Evolutionary conservation across 2,329 filamentous ascomycete genomes (phyloP), one percentile per base, ranked within the genome.

Genomic region (Sarocladium oryzae): DNA sequence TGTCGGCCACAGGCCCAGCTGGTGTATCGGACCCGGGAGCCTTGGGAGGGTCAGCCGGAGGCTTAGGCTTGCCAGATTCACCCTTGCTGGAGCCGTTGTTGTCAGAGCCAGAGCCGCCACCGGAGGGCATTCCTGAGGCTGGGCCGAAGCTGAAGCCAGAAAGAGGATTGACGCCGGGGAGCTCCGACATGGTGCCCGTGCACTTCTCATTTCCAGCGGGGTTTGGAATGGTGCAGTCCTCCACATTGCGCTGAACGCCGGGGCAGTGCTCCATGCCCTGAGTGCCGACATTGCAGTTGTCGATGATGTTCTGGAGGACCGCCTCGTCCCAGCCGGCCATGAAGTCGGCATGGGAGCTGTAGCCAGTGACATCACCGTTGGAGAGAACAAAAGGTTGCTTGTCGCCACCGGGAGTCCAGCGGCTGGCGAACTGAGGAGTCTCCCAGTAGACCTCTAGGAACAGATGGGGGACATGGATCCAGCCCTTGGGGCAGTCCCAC

Each of bases 261-360:
- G 76, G 73, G 69, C 84, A 89, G 56, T 76, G 71, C 56, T 85
- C 77, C 70, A 88, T 82, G 48, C 79, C 80, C 6, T 62, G 56
- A 52, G 76, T 76, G 46, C 80, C 77, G 41, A 77, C 78, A 58
- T 82, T 71, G 71, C 87, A 89, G 49, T 72, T 78, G 61, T 86
- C 74, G 57, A 88, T 82, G 56, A 86, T 85, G 54, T 77, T 72
- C 66, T 86, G 82, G 48, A 88, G 80, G 41, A 77, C 74, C 24
- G 71, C 65, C 55, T 78, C 73, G 57, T 89, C 81, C 87, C 87
- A 90, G 15, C 79, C 86, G 55, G 86, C 81, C 56, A 86, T 67
- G 69, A 90, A 89, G 66, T 90, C 86, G 45, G 76, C 85, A 66
- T 89, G 86, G 54, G 77, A 77, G 58, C 80, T 81, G 69, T 79